Percentiles rank a stretch among this genome's conserved stretches.
Evolutionary conservation across 148 eudicot genomes (phyloP).

Genomic region (Rhododendron ferrugineum): DNA sequence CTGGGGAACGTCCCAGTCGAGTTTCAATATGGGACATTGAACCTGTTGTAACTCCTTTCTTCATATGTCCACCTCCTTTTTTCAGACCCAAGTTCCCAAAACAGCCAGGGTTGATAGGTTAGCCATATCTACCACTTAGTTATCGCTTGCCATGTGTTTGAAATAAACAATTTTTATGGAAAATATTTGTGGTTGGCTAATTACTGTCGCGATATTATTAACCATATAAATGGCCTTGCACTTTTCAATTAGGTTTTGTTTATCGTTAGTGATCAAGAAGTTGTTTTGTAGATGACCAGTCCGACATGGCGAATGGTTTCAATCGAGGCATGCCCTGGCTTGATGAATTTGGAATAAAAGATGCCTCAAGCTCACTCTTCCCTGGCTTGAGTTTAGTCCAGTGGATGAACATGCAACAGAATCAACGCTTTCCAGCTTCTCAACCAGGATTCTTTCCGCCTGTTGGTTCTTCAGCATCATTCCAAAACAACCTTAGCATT

Average conservation of each 20-base stretch:
- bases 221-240: not conserved
- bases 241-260: not conserved
- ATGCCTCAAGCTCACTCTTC: slow-evolving; percentile 68
- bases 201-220: not conserved
- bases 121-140: slow-evolving; percentile 1
- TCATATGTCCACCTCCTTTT: slow-evolving; percentile 96
- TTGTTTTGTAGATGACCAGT: slow-evolving; percentile 56
- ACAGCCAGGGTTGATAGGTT: slow-evolving; percentile 83
- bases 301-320: slow-evolving; percentile 64
- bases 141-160: not conserved
- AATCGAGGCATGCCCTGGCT: slow-evolving; percentile 93
- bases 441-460: slow-evolving; percentile 57
- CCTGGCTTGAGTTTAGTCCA: slow-evolving; percentile 92
- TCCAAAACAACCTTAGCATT: slow-evolving; percentile 36
- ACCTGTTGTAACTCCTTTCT: slow-evolving; percentile 94
- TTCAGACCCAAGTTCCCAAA: slow-evolving; percentile 85
- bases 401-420: slow-evolving; percentile 99
- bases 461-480: slow-evolving; percentile 40
- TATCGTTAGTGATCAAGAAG: not conserved
- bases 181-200: not conserved
- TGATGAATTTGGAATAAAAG: slow-evolving; percentile 77
- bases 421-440: slow-evolving; percentile 53
- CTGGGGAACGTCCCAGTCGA: slow-evolving; percentile 91
- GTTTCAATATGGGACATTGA: slow-evolving; percentile 97
- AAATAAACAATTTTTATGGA: not conserved